A percentile compares a stretch with the other conserved stretches of the same genome.
phyloP scores from a whole-genome alignment of 371 early-diverging fungal genomes.

The Apophysomyces sp. region DNA sequence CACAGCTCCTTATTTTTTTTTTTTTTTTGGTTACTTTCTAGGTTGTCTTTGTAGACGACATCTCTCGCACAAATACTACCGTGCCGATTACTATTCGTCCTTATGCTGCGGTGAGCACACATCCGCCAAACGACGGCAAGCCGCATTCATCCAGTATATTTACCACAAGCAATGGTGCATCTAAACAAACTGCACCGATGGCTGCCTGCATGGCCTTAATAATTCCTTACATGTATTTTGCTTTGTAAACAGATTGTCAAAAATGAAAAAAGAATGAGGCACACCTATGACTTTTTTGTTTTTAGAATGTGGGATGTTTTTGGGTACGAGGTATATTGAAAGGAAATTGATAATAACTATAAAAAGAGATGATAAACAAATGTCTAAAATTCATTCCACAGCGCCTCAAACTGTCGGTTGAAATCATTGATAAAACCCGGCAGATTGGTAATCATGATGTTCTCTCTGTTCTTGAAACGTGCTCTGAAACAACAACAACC shows the following conservation, averaged over 20 bases:
- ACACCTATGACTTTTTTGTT: not conserved
- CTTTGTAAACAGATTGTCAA: not conserved
- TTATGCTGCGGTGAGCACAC: constrained; percentile 24
- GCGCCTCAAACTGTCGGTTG: constrained; percentile 49
- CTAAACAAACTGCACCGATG: not conserved
- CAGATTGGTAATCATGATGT: constrained; percentile 55
- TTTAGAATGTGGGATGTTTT: too few species aligned
- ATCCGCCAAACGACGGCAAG: not conserved
- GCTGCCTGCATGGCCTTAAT: not conserved
- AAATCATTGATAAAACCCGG: constrained; percentile 50
- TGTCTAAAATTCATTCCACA: constrained; percentile 48
- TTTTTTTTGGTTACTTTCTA: too few species aligned
- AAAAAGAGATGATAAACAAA: too few species aligned
- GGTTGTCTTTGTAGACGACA: constrained; percentile 31
- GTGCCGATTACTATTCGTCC: constrained; percentile 37
- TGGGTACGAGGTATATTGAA: not conserved
- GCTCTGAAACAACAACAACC: too few species aligned
- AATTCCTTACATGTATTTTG: not conserved
- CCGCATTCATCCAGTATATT: not conserved
- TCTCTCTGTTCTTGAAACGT: constrained; percentile 59
- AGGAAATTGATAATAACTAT: not conserved
- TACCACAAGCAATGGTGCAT: not conserved
- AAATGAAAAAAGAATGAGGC: not conserved
- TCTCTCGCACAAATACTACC: constrained; percentile 34
- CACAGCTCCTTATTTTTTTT: not conserved